Evolutionary conservation across 768 basidiomycete species (phyloP), one percentile per base, ranked within the genome.

Genomic region (Trametopsis cervina): DNA sequence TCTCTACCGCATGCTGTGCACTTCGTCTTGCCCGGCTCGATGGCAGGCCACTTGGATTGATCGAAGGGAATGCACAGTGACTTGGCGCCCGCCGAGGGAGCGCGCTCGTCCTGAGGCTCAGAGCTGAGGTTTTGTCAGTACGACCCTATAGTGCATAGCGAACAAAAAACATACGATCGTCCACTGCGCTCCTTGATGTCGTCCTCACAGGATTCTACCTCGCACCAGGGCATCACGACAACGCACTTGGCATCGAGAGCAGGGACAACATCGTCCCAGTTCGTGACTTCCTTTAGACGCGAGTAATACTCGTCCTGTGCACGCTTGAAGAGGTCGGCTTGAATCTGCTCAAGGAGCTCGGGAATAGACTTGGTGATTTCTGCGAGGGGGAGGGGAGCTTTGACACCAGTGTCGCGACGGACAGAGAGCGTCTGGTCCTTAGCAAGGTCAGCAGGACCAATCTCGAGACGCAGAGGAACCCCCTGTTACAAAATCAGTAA

Each of bases 21-120:
- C 61, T 86, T 91, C 24, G 89, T 94, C 69, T 87, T 78, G 47
- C 90, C 89, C 40, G 74, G 76, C 58, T 85, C 83, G 64, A 95
- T 89, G 25, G 79, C 69, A 4, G 81, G 73, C 81, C 85, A 98
- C 29, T 76, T 79, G 2, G 70, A 74, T 67, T 98, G 96, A 58
- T 97, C 89, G 64, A 94, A 94, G 4, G 96, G 96, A 69, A 98
- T 98, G 57, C 85, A 87, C 3, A 99, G 82, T 0, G 91, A 91
- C 66, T 99, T 99, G 50, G 96, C 96, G 43, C 96, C 96, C 11
- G 96, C 93, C 13, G 92, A 94, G 0, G 96, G 96, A 15, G 94
- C 95, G 25, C 90, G 88, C 63, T 92, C 92, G 60, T 99, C 96
- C 57, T 85, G 83, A 4, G 82, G 86, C 63, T 93, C 90, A 51